phyloP scores from a whole-genome alignment of 2,329 filamentous ascomycete species.

The Aaosphaeria arxii region DNA sequence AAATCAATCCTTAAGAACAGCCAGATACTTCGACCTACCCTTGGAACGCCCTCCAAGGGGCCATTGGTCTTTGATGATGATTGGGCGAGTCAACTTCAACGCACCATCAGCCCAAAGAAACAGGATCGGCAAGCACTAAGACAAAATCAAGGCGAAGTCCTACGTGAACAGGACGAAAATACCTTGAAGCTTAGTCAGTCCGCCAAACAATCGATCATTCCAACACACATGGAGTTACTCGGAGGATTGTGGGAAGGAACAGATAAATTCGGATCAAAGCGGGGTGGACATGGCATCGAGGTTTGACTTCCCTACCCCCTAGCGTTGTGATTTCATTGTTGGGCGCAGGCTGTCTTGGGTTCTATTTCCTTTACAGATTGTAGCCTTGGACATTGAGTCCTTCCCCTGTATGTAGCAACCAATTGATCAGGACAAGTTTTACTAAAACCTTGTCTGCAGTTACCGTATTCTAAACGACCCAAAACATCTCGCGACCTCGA shows the following conservation, averaged over 20 bases:
- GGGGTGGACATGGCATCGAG: constrained; percentile 71
- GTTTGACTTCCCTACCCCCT: constrained; percentile 66
- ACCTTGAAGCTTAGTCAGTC: constrained; percentile 30
- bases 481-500: constrained; percentile 65
- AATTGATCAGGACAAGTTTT: constrained; percentile 38
- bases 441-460: constrained; percentile 57
- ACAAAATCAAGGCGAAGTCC: constrained; percentile 61
- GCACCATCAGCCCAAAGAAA: constrained; percentile 91
- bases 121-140: constrained; percentile 74
- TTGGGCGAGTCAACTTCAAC: constrained; percentile 91
- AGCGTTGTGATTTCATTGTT: constrained; percentile 29
- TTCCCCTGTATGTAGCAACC: constrained; percentile 44
- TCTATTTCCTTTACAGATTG: constrained; percentile 27
- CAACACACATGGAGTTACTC: constrained; percentile 92
- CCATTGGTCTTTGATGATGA: constrained; percentile 66
- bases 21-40: constrained; percentile 26
- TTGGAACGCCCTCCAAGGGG: constrained; percentile 54
- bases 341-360: constrained; percentile 42
- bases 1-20: constrained; percentile 50
- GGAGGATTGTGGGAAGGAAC: constrained; percentile 80
- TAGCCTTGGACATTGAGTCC: constrained; percentile 20
- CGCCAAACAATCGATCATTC: constrained; percentile 59
- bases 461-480: constrained; percentile 78
- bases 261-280: constrained; percentile 54
- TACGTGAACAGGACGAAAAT: constrained; percentile 46